Evolutionary conservation across 169 alveolate genomes (phyloP).

Genomic region (Plasmodium berghei): DNA sequence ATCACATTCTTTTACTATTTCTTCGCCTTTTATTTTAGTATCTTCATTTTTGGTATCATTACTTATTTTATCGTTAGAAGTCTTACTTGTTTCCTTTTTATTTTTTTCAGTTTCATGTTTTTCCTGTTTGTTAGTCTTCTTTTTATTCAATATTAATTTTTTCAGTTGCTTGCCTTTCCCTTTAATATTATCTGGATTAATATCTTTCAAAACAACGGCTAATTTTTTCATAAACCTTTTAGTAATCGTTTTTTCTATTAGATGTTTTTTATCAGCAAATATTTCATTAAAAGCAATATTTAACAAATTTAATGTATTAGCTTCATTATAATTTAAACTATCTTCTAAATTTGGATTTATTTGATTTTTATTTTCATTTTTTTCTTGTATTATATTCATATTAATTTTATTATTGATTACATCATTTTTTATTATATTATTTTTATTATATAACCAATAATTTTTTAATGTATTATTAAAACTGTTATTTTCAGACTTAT

Average conservation of each 20-base stretch:
- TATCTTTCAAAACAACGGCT: conserved; percentile 40
- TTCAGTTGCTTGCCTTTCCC: conserved; percentile 47
- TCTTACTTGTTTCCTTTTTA: background rate
- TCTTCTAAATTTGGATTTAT: conserved; percentile 66
- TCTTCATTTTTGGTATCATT: conserved; percentile 21
- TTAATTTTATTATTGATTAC: background rate
- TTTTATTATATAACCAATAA: conserved; percentile 26
- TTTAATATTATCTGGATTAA: conserved; percentile 42
- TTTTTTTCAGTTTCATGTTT: background rate
- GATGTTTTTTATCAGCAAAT: conserved; percentile 27
- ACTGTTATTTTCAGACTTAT: conserved; percentile 26
- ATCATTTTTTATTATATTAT: background rate
- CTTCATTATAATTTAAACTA: conserved; percentile 75
- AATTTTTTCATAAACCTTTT: conserved; percentile 48
- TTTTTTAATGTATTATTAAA: conserved; percentile 10
- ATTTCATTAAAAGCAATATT: conserved; percentile 71
- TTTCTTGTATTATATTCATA: background rate
- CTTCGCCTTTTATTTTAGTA: conserved; percentile 56
- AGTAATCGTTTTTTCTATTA: conserved; percentile 67
- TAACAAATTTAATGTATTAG: conserved; percentile 62
- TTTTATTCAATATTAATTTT: conserved; percentile 18
- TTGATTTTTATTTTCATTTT: conserved; percentile 37
- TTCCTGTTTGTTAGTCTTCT: conserved; percentile 3
- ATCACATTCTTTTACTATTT: conserved; percentile 45
- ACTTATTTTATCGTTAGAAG: background rate